Evolutionary conservation across 2,329 filamentous ascomycete species (phyloP).

Genomic region (Myriosclerotinia duriaeana): DNA sequence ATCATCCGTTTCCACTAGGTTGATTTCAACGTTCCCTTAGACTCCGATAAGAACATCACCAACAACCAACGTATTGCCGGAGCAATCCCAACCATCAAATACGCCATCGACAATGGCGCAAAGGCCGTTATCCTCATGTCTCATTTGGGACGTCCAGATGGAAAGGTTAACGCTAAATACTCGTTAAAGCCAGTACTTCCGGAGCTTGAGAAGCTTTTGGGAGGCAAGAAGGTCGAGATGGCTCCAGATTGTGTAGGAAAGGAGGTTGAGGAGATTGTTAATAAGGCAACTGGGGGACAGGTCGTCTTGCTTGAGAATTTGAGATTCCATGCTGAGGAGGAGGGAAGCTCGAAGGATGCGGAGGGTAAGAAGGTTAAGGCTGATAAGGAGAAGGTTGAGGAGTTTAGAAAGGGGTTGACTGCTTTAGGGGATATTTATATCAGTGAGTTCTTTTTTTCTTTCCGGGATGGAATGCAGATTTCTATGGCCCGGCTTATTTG

Average conservation of each 20-base stretch:
- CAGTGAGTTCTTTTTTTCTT: constrained; percentile 60
- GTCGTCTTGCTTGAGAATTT: constrained; percentile 95
- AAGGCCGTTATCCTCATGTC: constrained; percentile 97
- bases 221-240: constrained; percentile 77
- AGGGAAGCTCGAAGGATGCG: constrained; percentile 90
- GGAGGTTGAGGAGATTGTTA: constrained; percentile 86
- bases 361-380: constrained; percentile 98
- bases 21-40: constrained; percentile 99
- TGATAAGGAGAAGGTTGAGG: constrained; percentile 85
- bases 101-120: constrained; percentile 84
- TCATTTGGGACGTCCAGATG: constrained; percentile 93
- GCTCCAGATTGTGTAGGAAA: constrained; percentile 86
- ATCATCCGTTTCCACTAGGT: constrained; percentile 57
- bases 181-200: constrained; percentile 87
- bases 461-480: not conserved
- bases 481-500: not conserved
- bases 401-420: constrained; percentile 94
- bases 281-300: constrained; percentile 75
- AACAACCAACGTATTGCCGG: constrained; percentile 98
- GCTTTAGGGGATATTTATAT: constrained; percentile 93
- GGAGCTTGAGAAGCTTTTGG: constrained; percentile 86
- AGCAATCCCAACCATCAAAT: constrained; percentile 91
- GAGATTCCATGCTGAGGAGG: constrained; percentile 97
- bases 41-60: constrained; percentile 88
- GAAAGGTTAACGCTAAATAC: constrained; percentile 87